phyloP scores from a whole-genome alignment of 306 rosid species.

The Fagus crenata region DNA sequence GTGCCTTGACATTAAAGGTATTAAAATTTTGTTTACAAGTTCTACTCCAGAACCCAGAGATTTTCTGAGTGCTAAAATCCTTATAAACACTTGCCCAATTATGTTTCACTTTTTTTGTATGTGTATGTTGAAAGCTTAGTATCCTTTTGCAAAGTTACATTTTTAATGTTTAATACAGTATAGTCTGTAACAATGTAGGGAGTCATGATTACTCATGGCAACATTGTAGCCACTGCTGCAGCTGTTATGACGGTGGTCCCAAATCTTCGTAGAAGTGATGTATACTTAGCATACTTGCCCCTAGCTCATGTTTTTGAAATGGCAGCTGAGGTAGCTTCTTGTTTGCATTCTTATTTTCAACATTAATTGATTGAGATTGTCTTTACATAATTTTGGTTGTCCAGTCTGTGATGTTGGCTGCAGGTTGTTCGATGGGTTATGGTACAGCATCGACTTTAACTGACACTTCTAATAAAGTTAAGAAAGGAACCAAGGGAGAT shows the following conservation, averaged over 20 bases:
- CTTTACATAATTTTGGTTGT: conserved; percentile 40
- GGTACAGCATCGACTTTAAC: conserved; percentile 77
- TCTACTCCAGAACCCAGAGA: neutral
- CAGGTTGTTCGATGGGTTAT: conserved; percentile 74
- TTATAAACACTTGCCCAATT: too few species aligned
- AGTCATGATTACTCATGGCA: conserved; percentile 93
- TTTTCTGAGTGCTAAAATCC: neutral
- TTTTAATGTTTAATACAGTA: conserved; percentile 18
- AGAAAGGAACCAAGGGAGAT: conserved; percentile 94
- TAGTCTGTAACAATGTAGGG: conserved; percentile 53
- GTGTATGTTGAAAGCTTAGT: conserved; percentile 5
- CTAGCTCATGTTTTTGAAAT: conserved; percentile 92
- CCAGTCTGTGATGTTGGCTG: conserved; percentile 83
- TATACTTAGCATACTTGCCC: conserved; percentile 89
- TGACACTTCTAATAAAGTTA: conserved; percentile 76
- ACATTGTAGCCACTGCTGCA: conserved; percentile 79
- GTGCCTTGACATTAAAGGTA: neutral
- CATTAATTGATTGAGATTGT: conserved; percentile 14
- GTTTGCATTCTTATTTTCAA: conserved; percentile 16
- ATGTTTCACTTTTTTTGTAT: conserved; percentile 3
- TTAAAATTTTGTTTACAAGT: conserved; percentile 9
- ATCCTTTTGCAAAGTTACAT: neutral
- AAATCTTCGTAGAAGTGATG: conserved; percentile 56
- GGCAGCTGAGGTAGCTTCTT: conserved; percentile 79
- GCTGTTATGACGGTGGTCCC: conserved; percentile 80